A percentile compares a stretch with the other conserved stretches of the same genome.
Evolutionary conservation across 768 basidiomycete species (phyloP).

Genomic region (Hygrocybe coccinea): DNA sequence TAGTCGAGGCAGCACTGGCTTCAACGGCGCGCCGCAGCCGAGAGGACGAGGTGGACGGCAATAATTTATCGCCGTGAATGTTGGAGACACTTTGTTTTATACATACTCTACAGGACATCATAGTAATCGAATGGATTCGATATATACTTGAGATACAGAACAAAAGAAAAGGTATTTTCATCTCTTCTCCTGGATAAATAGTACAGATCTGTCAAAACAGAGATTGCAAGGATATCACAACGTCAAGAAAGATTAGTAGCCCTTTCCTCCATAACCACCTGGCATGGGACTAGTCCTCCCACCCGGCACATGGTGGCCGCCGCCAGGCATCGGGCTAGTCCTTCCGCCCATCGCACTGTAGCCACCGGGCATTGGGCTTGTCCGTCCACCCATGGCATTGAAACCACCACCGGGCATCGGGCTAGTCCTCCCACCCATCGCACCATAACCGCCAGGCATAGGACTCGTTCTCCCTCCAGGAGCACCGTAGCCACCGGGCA

Average conservation of each 20-base stretch:
- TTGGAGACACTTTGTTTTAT: background rate
- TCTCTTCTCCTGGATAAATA: too few species aligned
- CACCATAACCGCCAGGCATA: background rate
- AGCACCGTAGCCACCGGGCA: background rate
- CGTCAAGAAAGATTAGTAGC: background rate
- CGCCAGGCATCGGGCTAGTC: conserved; percentile 17
- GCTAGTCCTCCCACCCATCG: background rate
- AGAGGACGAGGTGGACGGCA: conserved; percentile 47
- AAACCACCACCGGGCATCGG: background rate
- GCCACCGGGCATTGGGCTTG: background rate
- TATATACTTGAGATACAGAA: too few species aligned
- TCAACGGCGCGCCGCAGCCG: conserved; percentile 36
- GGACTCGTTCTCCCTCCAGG: background rate
- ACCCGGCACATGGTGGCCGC: conserved; percentile 6
- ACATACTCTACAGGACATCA: too few species aligned
- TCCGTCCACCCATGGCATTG: background rate
- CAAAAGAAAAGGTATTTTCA: too few species aligned
- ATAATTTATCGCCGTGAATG: conserved; percentile 18
- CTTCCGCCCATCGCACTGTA: background rate
- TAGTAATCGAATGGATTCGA: too few species aligned
- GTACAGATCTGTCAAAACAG: background rate
- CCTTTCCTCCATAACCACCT: background rate
- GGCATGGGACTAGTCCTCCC: background rate
- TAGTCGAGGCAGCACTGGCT: conserved; percentile 14
- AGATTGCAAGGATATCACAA: background rate